Percentiles rank a stretch among this genome's conserved stretches.
Evolutionary conservation across 2,329 filamentous ascomycete species (phyloP).

Genomic region (Pezicula carpinea): DNA sequence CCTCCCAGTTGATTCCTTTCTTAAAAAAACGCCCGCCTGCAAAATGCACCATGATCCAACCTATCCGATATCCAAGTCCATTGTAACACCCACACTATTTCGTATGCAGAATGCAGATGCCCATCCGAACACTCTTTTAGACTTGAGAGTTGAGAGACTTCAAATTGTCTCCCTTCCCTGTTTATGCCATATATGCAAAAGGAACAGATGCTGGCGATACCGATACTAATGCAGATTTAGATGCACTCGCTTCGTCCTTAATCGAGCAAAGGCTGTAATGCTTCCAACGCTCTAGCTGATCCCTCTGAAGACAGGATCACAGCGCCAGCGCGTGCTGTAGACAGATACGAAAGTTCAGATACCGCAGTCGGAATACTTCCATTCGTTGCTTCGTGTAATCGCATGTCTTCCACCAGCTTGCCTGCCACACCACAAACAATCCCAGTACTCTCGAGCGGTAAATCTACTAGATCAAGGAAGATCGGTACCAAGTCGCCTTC

Average conservation of each 20-base stretch:
- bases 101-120: no score
- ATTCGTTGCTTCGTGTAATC: slow-evolving; percentile 15
- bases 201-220: no score
- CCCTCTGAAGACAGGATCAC: slow-evolving; percentile 80
- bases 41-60: no score
- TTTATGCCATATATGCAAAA: no score
- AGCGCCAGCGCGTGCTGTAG: slow-evolving; percentile 81
- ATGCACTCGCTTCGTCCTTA: slow-evolving; percentile 21
- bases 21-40: no score
- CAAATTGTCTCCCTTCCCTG: background rate
- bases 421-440: slow-evolving; percentile 94
- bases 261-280: slow-evolving; percentile 51
- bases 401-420: slow-evolving; percentile 69
- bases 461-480: slow-evolving; percentile 73
- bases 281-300: slow-evolving; percentile 66
- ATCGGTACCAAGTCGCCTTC: slow-evolving; percentile 76
- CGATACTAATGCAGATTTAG: background rate
- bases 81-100: no score
- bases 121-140: no score
- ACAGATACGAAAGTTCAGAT: slow-evolving; percentile 85
- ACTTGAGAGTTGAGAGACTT: no score
- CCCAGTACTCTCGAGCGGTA: slow-evolving; percentile 85
- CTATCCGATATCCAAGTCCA: no score
- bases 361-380: background rate
- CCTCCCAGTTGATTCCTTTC: no score